Conservation (phyloP, 2,329 filamentous ascomycete species). For the Nemania abortiva region DNA sequence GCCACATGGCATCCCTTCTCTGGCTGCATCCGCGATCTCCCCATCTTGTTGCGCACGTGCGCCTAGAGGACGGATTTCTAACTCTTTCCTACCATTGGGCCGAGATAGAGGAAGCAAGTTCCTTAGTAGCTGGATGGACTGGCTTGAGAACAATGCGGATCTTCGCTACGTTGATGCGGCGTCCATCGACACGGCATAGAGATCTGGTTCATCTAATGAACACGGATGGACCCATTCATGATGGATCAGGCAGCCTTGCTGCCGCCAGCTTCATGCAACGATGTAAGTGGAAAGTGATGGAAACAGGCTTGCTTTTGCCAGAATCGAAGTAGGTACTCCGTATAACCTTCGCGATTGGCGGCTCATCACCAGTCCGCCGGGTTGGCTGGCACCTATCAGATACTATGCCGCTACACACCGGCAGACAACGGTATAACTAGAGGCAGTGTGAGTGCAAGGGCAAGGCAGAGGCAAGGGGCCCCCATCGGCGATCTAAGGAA, state of each 20-base stretch:
- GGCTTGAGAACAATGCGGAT: constrained; percentile 89
- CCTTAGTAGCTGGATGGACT: constrained; percentile 90
- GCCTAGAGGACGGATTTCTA: constrained; percentile 21
- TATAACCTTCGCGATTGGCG: constrained; percentile 12
- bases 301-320: constrained; percentile 1
- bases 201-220: constrained; percentile 15
- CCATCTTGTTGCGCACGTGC: constrained; percentile 25
- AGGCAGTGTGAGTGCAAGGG: not conserved
- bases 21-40: constrained; percentile 24
- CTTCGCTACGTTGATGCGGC: constrained; percentile 83
- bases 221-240: constrained; percentile 7
- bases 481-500: not conserved
- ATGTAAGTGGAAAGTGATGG: constrained; percentile 4
- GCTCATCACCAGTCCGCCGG: constrained; percentile 21
- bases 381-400: constrained; percentile 23
- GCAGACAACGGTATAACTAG: not conserved
- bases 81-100: constrained; percentile 18
- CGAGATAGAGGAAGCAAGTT: constrained; percentile 80
- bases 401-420: not conserved
- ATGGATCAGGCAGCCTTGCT: constrained; percentile 23
- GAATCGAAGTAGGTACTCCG: no score
- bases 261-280: constrained; percentile 27
- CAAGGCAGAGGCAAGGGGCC: not conserved
- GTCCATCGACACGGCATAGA: constrained; percentile 46
- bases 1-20: constrained; percentile 47